Evolutionary conservation across 352 stramenopile genomes (phyloP).

Genomic region (Globisporangium yorkense): DNA sequence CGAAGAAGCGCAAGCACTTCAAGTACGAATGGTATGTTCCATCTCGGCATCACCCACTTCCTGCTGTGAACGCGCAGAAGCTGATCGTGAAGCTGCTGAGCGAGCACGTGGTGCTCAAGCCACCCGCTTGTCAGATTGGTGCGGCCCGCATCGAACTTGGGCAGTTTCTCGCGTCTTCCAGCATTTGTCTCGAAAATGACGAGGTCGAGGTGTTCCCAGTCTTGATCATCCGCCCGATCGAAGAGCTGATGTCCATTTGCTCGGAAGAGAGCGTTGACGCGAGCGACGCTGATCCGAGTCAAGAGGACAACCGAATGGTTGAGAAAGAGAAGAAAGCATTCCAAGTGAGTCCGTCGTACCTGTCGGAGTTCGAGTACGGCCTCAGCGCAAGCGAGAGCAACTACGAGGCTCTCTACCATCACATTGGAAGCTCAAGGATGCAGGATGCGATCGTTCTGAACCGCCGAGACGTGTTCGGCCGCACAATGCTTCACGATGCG

Average conservation of each 20-base stretch:
- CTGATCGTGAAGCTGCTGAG: slow-evolving; percentile 32
- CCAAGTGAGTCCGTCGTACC: slow-evolving; percentile 28
- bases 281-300: not conserved
- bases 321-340: not conserved
- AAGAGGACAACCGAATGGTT: not conserved
- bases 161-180: slow-evolving; percentile 38
- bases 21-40: slow-evolving; percentile 17
- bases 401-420: slow-evolving; percentile 49
- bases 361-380: slow-evolving; percentile 55
- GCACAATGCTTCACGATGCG: slow-evolving; percentile 59
- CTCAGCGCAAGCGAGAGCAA: slow-evolving; percentile 53
- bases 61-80: slow-evolving; percentile 13
- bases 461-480: slow-evolving; percentile 38
- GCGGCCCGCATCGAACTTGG: slow-evolving; percentile 21
- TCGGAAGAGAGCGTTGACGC: not conserved
- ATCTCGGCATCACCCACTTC: slow-evolving; percentile 3
- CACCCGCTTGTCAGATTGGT: slow-evolving; percentile 22
- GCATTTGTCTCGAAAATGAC: slow-evolving; percentile 43
- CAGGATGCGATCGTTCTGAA: slow-evolving; percentile 45
- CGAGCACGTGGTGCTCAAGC: slow-evolving; percentile 30
- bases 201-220: slow-evolving; percentile 66
- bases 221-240: slow-evolving; percentile 41
- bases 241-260: slow-evolving; percentile 11
- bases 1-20: slow-evolving; percentile 19
- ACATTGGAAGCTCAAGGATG: slow-evolving; percentile 25